These are phyloP conservation scores for Diplogelasinospora grovesii DNA, from an alignment of 495 filamentous ascomycete species.

Conservation along the genomic window DNA sequence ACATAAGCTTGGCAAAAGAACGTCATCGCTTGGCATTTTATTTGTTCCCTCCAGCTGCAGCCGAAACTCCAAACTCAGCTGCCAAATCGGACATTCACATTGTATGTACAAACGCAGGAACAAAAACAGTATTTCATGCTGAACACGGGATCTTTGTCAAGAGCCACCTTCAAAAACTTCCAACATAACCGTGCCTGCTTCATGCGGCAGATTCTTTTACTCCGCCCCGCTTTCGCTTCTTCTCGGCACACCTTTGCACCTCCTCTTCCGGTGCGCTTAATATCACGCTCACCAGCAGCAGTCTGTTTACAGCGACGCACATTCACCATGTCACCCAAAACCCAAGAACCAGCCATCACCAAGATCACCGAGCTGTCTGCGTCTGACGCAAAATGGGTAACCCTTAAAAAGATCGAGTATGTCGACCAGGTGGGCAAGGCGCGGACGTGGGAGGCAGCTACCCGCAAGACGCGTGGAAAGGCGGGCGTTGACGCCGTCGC, in stretches of 20 bases:
- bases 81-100: no score
- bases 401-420: conserved; percentile 45
- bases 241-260: no score
- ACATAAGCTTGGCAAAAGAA: no score
- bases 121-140: no score
- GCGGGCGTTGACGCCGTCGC: conserved; percentile 50
- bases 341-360: conserved; percentile 41
- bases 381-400: conserved; percentile 45
- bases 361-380: conserved; percentile 36
- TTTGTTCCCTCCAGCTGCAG: no score
- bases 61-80: no score
- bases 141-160: no score
- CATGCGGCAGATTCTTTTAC: not conserved
- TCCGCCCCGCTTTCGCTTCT: not conserved
- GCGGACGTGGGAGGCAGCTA: conserved; percentile 48
- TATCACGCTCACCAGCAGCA: not conserved
- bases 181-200: not conserved
- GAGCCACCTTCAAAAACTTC: not conserved
- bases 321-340: conserved; percentile 22
- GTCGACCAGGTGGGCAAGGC: conserved; percentile 42
- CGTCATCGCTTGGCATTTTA: no score
- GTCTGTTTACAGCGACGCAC: no score
- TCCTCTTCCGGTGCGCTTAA: no score
- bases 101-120: no score
- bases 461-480: conserved; percentile 43